Base-by-base conservation (phyloP, 2,329 filamentous ascomycete genomes). In the Podosphaera aphanis region DNA sequence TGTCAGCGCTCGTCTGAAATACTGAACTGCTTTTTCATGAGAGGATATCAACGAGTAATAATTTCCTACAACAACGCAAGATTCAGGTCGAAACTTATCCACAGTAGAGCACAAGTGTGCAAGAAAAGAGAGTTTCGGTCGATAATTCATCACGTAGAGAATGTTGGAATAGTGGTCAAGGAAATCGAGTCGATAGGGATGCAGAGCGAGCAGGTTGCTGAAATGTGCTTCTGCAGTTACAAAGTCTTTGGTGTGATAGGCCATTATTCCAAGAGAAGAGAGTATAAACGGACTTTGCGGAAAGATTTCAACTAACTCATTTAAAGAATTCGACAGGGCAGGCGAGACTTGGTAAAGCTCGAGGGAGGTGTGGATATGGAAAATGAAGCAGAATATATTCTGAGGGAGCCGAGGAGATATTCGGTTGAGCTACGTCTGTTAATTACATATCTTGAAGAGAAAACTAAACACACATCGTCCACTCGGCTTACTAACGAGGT, bases 151-250 rank as follows among this genome's bases (percentile, higher is more conserved):
- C 25, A 98, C 88, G 59, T 94, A 95, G 13, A 98, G 73, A 18
- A 95, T 93, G 57, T 98, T 98, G 31, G 86, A 94, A 61, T 94
- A 98, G 57, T 93, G 83, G 57, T 98, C 90, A 16, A 98, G 70
- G 2, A 81, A 81, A 59, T 98, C 90, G 16, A 98, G 73, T 5
- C 90, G 61, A 65, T 79, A 65, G 53, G 75, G 64, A 69, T 79
- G 73, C 4, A 75, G 72, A 25, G 93, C 83, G 15, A 98, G 71
- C 36, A 88, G 69, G 51, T 85, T 79, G 51, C 90, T 79, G 46
- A 93, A 68, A 62, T 77, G 64, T 64, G 77, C 61, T 53, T 79
- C 76, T 5, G 73, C 74, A 10, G 69, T 67, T 43, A 80, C 67
- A 19, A 94, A 70, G 53, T 85, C 76, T 53, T 93, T 93, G 46